A percentile compares a stretch with the other conserved stretches of the same genome.
Conservation (phyloP, 352 stramenopile species). For the Phytophthora tubulina region DNA sequence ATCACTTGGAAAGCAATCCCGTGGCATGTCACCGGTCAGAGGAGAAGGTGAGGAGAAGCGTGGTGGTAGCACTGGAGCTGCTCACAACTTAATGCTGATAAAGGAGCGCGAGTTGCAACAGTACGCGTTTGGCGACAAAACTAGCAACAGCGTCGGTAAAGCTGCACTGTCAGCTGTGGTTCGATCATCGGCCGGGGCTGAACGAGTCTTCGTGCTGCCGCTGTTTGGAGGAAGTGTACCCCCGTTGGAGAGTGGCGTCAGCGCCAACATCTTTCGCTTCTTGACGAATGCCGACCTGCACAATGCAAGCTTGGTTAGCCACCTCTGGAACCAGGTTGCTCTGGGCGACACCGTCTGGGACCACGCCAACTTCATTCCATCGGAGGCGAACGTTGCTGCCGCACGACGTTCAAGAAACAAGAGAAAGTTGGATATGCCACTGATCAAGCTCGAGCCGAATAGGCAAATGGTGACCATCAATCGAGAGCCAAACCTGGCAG, state of each 20-base stretch:
- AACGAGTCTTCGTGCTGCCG: conserved; percentile 72
- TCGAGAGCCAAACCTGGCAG: conserved; percentile 28
- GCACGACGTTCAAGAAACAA: conserved; percentile 23
- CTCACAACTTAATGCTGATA: conserved; percentile 1
- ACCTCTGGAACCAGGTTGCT: conserved; percentile 83
- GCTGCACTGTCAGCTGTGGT: conserved; percentile 37
- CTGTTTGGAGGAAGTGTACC: conserved; percentile 72
- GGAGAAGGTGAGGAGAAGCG: conserved; percentile 28
- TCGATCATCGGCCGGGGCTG: conserved; percentile 17
- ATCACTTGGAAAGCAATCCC: conserved; percentile 2
- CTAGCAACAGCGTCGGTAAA: conserved; percentile 5
- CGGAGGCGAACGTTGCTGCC: conserved; percentile 18
- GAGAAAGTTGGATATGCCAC: conserved; percentile 9
- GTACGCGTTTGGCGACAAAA: conserved; percentile 9
- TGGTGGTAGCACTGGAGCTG: background rate
- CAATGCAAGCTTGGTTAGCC: conserved; percentile 87
- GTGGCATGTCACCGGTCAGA: conserved; percentile 35
- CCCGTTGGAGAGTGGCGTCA: conserved; percentile 71
- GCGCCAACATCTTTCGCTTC: conserved; percentile 71
- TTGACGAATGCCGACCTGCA: conserved; percentile 83
- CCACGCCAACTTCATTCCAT: conserved; percentile 70
- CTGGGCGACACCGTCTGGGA: conserved; percentile 82
- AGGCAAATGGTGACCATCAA: conserved; percentile 24
- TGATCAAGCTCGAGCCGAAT: conserved; percentile 7
- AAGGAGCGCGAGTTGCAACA: conserved; percentile 31